Base-by-base conservation (phyloP, 805 yeast species). In the Ogataea sp. region DNA sequence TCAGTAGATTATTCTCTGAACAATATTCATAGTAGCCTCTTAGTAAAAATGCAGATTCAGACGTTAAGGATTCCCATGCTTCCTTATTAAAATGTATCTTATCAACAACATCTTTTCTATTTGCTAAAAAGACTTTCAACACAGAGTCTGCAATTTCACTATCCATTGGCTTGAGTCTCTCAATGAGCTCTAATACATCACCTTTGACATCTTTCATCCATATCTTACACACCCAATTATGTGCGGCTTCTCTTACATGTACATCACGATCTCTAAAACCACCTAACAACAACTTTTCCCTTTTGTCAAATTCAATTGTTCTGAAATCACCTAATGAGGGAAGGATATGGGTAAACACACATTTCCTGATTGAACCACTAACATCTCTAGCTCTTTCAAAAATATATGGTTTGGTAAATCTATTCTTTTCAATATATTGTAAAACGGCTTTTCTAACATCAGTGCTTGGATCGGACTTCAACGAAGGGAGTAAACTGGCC, bases 401-500 rank as follows among this genome's bases (percentile, higher is more conserved):
- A 2, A 87, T 62, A 40, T 66, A 69, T 1, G 81, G 76, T 16
- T 75, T 62, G 0, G 88, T 80, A 1, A 51, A 47, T 3, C 59
- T 49, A 32, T 71, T 71, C 48, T 78, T 80, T 20, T 71, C 76
- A 25, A 90, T 56, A 53, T 87, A 84, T 33, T 82, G 62, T 51
- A 88, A 61, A 0, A 90, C 90, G 0, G 94, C 88, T 43, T 95
- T 70, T 47, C 97, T 71, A 1, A 89, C 96, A 45, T 93, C 97
- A 0, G 96, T 79, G 50, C 82, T 81, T 2, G 85, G 73, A 59
- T 90, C 98, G 52, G 81, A 75, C 50, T 78, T 81, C 49, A 86
- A 65, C 0, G 80, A 69, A n/a, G 57, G 56, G 38, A 73, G 50
- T 27, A 78, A 59, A 31, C 64, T 64, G 33, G 67, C 63, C 2